phyloP scores from a whole-genome alignment of 768 basidiomycete genomes.

The Mycena metata region DNA sequence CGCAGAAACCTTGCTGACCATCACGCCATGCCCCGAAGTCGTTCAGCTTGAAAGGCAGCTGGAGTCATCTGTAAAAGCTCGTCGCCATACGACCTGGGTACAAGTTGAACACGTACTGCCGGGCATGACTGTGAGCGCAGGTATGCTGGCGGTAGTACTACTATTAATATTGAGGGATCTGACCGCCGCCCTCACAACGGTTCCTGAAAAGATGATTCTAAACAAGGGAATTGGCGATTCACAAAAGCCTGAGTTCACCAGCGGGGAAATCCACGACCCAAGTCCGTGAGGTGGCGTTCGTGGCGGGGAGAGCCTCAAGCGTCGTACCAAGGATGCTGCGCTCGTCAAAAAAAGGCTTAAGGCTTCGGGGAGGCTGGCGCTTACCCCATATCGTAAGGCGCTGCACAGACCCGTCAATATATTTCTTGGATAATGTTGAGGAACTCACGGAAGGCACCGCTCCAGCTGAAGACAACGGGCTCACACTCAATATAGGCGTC shows the following conservation, averaged over 20 bases:
- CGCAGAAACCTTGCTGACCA: too few relatives aligned
- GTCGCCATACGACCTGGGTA: conserved; percentile 25
- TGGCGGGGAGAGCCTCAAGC: conserved; percentile 11
- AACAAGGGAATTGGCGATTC: conserved; percentile 21
- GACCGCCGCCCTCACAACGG: conserved; percentile 24
- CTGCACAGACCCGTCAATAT: conserved; percentile 22
- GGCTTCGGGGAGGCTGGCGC: conserved; percentile 21
- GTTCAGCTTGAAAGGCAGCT: conserved; percentile 25
- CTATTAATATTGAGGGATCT: conserved; percentile 15
- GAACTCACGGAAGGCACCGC: conserved; percentile 18
- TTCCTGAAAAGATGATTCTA: conserved; percentile 29
- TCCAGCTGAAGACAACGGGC: conserved; percentile 27
- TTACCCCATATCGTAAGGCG: conserved; percentile 25
- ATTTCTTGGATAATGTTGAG: conserved; percentile 24
- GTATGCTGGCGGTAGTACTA: conserved; percentile 22
- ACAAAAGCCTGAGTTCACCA: conserved; percentile 23
- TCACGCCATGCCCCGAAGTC: conserved; percentile 16
- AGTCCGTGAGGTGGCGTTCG: conserved; percentile 15
- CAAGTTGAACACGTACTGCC: conserved; percentile 26
- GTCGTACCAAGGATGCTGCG: conserved; percentile 20
- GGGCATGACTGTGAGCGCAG: conserved; percentile 25
- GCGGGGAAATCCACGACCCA: conserved; percentile 27
- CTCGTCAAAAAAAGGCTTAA: conserved; percentile 16
- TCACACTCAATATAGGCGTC: conserved; percentile 23
- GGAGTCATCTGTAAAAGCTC: conserved; percentile 26